Conservation (phyloP, 345 rosid species). For the Lagerstroemia speciosa region DNA sequence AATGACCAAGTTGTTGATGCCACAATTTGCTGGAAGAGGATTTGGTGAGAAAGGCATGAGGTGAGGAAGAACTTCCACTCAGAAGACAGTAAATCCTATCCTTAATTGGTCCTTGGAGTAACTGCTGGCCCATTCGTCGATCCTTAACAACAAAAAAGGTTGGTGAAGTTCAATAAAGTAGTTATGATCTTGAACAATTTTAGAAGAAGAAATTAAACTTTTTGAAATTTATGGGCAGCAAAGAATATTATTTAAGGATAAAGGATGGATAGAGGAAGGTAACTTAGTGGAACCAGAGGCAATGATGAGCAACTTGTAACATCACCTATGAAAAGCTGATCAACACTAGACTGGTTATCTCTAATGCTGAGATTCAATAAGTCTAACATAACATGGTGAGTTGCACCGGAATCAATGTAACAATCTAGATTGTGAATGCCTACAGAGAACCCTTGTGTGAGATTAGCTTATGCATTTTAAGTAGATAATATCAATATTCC, state of each 20-base stretch:
- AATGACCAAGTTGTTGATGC: background rate
- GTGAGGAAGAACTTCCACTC: no score
- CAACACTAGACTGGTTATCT: background rate
- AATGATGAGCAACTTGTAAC: background rate
- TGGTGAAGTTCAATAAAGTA: background rate
- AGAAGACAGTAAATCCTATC: no score
- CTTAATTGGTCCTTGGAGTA: background rate
- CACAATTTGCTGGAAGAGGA: background rate
- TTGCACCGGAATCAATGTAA: background rate
- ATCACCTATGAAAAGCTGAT: background rate
- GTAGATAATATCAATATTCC: no score
- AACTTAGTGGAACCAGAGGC: no score
- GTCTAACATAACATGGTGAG: background rate
- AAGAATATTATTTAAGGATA: no score
- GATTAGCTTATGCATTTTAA: no score
- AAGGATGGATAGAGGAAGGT: background rate
- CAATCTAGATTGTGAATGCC: background rate
- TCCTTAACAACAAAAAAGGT: background rate
- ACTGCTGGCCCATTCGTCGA: background rate
- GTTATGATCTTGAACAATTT: background rate
- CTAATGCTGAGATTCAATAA: background rate
- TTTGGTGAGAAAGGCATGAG: background rate
- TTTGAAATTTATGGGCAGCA: background rate
- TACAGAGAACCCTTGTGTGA: no score
- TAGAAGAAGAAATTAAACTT: background rate